Evolutionary conservation across 805 yeast species (phyloP).

Genomic region (Saccharomyces mikatae): DNA sequence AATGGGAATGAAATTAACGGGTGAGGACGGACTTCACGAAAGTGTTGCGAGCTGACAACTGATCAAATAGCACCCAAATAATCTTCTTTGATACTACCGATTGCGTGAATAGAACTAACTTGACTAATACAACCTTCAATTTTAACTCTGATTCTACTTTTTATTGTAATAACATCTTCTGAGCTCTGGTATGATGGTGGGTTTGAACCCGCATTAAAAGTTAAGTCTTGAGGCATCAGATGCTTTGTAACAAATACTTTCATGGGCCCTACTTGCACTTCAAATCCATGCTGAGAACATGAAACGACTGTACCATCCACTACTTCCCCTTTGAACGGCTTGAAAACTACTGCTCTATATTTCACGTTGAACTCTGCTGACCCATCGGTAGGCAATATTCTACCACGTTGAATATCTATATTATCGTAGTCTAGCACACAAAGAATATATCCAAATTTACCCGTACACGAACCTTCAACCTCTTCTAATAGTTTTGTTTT

Average conservation of each 20-base stretch:
- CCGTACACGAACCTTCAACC: constrained; percentile 98
- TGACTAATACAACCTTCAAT: constrained; percentile 96
- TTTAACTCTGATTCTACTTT: constrained; percentile 86
- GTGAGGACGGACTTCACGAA: background rate
- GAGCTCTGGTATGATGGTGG: constrained; percentile 98
- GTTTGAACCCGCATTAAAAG: constrained; percentile 87
- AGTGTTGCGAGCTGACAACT: background rate
- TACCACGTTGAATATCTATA: constrained; percentile 91
- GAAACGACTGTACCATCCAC: constrained; percentile 94
- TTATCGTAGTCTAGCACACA: constrained; percentile 92
- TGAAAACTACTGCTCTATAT: constrained; percentile 95
- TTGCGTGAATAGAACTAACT: constrained; percentile 94
- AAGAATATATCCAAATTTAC: constrained; percentile 94
- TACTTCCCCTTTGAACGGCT: constrained; percentile 97
- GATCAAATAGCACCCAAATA: constrained; percentile 68
- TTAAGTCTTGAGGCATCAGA: constrained; percentile 88
- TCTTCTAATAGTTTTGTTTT: constrained; percentile 86
- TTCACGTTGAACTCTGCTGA: constrained; percentile 94
- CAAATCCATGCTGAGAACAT: constrained; percentile 90
- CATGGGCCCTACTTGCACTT: constrained; percentile 96
- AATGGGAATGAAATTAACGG: background rate
- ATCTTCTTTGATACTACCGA: constrained; percentile 96
- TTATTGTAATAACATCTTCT: constrained; percentile 91
- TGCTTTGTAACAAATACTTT: constrained; percentile 92
- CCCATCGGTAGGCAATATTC: constrained; percentile 84